These are phyloP conservation scores for Erucastrum elatum DNA, from an alignment of 345 rosid species.

Conservation along the genomic window DNA sequence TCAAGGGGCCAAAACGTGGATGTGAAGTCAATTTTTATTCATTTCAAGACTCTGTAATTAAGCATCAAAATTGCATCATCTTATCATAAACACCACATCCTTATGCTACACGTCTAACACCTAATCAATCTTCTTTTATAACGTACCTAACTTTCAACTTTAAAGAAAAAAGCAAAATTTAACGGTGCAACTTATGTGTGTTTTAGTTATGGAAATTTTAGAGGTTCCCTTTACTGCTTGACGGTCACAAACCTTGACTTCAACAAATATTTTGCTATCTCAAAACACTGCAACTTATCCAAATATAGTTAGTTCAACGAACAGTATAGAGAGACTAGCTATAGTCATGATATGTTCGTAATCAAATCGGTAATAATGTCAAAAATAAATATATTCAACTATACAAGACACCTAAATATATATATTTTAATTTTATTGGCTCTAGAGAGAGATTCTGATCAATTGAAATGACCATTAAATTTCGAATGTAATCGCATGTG, in stretches of 20 bases:
- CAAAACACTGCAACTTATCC: neutral
- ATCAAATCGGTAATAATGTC: neutral
- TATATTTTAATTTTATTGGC: neutral
- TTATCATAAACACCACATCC: neutral
- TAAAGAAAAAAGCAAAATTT: neutral
- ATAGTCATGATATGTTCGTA: neutral
- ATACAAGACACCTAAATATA: neutral
- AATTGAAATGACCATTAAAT: neutral
- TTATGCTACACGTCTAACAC: slow-evolving; percentile 9
- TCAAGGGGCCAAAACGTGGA: slow-evolving; percentile 33
- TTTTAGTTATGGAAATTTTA: neutral
- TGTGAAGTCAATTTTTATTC: slow-evolving; percentile 27
- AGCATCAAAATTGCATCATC: neutral
- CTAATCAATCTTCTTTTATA: neutral
- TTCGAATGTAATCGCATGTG: neutral
- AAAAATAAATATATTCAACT: neutral
- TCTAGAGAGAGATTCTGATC: neutral
- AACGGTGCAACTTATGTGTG: neutral
- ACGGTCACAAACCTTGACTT: neutral
- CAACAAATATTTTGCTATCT: neutral
- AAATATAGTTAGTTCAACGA: neutral
- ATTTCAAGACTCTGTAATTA: neutral
- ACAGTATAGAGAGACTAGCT: neutral
- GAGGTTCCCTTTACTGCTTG: neutral
- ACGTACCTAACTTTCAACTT: slow-evolving; percentile 1